A percentile compares a stretch with the other conserved stretches of the same genome.
These are phyloP conservation scores for Amanita phalloides DNA, from an alignment of 768 basidiomycete genomes.

Conservation along the genomic window DNA sequence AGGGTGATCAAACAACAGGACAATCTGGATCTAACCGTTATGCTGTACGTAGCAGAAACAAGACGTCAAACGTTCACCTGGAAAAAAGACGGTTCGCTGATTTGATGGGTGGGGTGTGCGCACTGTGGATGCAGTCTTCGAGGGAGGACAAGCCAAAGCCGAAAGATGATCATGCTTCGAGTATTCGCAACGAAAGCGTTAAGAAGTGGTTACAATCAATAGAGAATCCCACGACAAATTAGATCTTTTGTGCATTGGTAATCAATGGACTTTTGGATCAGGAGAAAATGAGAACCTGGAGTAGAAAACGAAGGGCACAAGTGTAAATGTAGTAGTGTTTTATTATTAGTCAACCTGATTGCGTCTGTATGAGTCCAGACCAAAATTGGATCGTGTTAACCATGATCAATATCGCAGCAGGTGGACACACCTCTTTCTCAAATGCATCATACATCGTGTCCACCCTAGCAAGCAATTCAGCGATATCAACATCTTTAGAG, in stretches of 20 bases:
- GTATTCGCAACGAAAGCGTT: neutral
- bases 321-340: neutral
- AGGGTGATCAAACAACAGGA: neutral
- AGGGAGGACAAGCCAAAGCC: neutral
- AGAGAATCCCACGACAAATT: neutral
- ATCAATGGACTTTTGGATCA: neutral
- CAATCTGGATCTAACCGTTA: constrained; percentile 2
- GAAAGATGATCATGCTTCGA: constrained; percentile 3
- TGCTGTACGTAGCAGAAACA: neutral
- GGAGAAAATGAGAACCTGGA: neutral
- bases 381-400: neutral
- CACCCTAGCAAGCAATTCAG: neutral
- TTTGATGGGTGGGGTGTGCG: constrained; percentile 3
- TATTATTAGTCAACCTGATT: no score
- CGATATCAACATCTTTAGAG: neutral
- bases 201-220: neutral
- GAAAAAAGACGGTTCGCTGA: constrained; percentile 1
- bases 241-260: neutral
- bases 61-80: neutral
- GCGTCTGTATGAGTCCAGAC: no score
- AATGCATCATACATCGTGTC: no score
- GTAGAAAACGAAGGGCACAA: neutral
- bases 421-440: neutral
- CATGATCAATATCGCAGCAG: neutral
- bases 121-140: constrained; percentile 1